Base-by-base conservation (phyloP, 192 early-diverging fungal species). In the Powellomyces hirtus region DNA sequence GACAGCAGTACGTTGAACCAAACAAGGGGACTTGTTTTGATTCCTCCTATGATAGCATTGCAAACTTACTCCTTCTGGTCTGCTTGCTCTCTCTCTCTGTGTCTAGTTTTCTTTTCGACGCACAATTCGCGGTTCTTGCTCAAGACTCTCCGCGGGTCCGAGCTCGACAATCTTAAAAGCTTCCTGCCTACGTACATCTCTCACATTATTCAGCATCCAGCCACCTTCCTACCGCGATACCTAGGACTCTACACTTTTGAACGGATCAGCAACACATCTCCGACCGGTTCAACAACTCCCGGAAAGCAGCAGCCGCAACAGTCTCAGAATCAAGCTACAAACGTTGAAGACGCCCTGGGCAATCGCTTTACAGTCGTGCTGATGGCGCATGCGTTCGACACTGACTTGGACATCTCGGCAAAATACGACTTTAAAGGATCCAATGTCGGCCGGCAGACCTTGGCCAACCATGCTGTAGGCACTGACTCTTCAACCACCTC, bases 371-470 rank as follows among this genome's bases (percentile, higher is more conserved):
- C 62, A 20, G 45, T 79, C n/a, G 78, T 79, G 40, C 35, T 70
- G 31, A 76, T 79, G 72, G 75, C 71, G 7, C 72, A 73, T 57
- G 71, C 74, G 20, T 71, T 79, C 31, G 71, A 76, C 53, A 73
- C 67, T 11, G 35, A 35, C 3, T 59, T 76, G 16, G 56, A 49
- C 6, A 60, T 76, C 20, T 33, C 29, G 24, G 26, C 40, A 0
- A 73, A 74, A 27, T 79, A 60, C 40, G 78, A 79, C 35, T 79
- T 79, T 62, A 79, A 79, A 42, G 78, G 78, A 0, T 71, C 67
- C 1, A 71, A 50, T 20, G 68, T 77, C 26, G 78, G 78, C 4
- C 26, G 77, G 6, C 59, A 68, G 59, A 57, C 77, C 0, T 46
- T 79, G 31, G 29, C 29, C 2, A 20, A 26, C 29, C 3, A 64